Evolutionary conservation across 441 rosid genomes (phyloP), one percentile per base, ranked within the genome.

Genomic region (Pelargonium australe): DNA sequence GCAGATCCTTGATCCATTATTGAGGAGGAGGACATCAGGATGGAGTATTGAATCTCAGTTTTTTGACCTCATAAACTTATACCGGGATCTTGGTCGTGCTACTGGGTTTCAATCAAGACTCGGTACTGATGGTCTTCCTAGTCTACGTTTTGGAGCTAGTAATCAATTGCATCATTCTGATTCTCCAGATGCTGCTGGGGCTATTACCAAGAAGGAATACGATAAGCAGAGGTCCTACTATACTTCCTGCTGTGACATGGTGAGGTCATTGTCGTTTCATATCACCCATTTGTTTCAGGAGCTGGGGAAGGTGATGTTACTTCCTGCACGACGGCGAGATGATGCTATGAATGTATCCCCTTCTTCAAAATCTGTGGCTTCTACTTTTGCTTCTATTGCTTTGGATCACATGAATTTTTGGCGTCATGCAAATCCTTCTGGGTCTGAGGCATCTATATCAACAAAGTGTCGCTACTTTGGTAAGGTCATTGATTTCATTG

Each of bases 301-400:
- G 89, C 77, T 95, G 80, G 98, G 99, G 70, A 95, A 95, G 81
- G 89, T 85, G 71, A 92, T 95, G 98, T 74, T 90, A 68, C 91
- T 87, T 82, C 98, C 96, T 72, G 87, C 99, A 73, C 97, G 95
- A 68, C 87, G 96, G 55, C 97, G 99, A 67, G 99, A 92, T 69
- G 99, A 95, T 73, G 82, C 91, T 13, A 79, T 89, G 47, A 92
- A 83, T 86, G 90, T 87, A 51, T 85, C 99, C 75, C 83, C 94
- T n/a, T 73, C 96, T 31, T 88, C 99, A n/a, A 95, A 89, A 79
- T 83, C 81, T 72, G 97, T 89, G 80, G 96, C 98, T 57, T 80
- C 88, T 71, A 80, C 77, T 73, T 85, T 92, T 81, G 97, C 99
- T 65, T 88, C 90, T 70, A 87, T 89, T 78, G 81, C 87, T 14